Evolutionary conservation across 805 yeast species (phyloP).

Genomic region (Cyberlindnera lachancei): DNA sequence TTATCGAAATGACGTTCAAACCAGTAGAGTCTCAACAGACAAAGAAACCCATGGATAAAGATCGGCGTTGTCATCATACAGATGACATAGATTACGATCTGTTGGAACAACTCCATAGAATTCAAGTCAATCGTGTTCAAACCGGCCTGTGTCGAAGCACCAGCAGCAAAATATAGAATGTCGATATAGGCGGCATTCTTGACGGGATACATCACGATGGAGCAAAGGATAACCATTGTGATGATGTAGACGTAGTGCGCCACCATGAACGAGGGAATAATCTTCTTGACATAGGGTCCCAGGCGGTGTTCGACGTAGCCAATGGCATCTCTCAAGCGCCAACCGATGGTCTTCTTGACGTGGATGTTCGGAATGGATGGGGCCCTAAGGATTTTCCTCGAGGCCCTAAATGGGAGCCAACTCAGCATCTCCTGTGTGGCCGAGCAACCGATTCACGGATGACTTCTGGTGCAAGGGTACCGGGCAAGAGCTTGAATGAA

Average conservation of each 20-base stretch:
- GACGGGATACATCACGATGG: constrained; percentile 74
- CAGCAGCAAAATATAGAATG: constrained; percentile 65
- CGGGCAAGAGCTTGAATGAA: too few relatives aligned
- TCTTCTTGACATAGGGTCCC: constrained; percentile 30
- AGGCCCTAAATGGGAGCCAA: too few relatives aligned
- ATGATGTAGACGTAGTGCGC: constrained; percentile 73
- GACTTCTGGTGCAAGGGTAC: too few relatives aligned
- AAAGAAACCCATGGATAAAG: constrained; percentile 72
- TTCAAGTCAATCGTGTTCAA: constrained; percentile 72
- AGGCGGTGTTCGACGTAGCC: constrained; percentile 23
- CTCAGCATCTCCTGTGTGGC: too few relatives aligned
- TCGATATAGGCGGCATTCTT: constrained; percentile 65
- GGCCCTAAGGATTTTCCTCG: background rate
- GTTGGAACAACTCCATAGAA: constrained; percentile 65
- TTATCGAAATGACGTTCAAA: constrained; percentile 82
- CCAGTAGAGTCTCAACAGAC: constrained; percentile 78
- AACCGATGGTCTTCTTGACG: constrained; percentile 31
- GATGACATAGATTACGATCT: constrained; percentile 56
- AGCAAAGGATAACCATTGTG: constrained; percentile 50
- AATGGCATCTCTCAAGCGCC: constrained; percentile 31
- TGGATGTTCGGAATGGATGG: constrained; percentile 5
- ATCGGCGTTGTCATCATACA: constrained; percentile 78
- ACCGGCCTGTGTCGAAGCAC: constrained; percentile 89
- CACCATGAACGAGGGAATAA: constrained; percentile 39
- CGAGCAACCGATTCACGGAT: too few relatives aligned